Evolutionary conservation across 148 eudicot species (phyloP).

Genomic region (Camellia sinensis): DNA sequence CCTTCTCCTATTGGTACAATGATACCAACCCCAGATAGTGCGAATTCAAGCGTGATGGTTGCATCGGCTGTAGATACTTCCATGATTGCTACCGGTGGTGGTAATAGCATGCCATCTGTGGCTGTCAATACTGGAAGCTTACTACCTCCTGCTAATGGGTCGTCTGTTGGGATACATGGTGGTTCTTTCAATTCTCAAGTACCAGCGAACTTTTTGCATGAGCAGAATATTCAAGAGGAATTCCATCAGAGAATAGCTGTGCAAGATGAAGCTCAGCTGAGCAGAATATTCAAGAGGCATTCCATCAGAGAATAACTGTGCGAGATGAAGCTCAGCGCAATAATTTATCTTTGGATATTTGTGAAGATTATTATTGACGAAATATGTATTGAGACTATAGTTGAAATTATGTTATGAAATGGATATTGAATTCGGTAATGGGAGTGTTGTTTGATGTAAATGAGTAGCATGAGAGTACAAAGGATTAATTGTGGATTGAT

Average conservation of each 20-base stretch:
- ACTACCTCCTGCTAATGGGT: slow-evolving; percentile 41
- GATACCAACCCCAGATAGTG: slow-evolving; percentile 93
- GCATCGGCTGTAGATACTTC: slow-evolving; percentile 56
- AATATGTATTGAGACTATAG: too few species aligned
- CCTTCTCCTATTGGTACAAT: slow-evolving; percentile 70
- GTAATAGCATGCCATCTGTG: slow-evolving; percentile 37
- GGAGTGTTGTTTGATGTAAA: too few species aligned
- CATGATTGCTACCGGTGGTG: slow-evolving; percentile 32
- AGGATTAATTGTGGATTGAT: too few species aligned
- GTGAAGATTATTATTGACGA: too few species aligned
- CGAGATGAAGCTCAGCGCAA: slow-evolving; percentile 72
- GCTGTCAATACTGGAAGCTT: slow-evolving; percentile 46
- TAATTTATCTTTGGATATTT: slow-evolving; percentile 56
- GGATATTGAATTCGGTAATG: too few species aligned
- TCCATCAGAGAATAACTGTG: too few species aligned
- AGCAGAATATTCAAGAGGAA: slow-evolving; percentile 60
- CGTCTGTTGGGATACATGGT: slow-evolving; percentile 44
- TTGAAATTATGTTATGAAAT: too few species aligned
- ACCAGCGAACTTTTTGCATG: slow-evolving; percentile 41
- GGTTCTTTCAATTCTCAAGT: slow-evolving; percentile 43
- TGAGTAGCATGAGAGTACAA: too few species aligned
- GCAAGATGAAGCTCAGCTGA: too few species aligned
- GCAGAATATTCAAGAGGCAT: too few species aligned
- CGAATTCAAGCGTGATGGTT: slow-evolving; percentile 50
- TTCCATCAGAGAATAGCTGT: slow-evolving; percentile 53